Base-by-base conservation (phyloP, 371 early-diverging fungal genomes). In the Mucor sp. region DNA sequence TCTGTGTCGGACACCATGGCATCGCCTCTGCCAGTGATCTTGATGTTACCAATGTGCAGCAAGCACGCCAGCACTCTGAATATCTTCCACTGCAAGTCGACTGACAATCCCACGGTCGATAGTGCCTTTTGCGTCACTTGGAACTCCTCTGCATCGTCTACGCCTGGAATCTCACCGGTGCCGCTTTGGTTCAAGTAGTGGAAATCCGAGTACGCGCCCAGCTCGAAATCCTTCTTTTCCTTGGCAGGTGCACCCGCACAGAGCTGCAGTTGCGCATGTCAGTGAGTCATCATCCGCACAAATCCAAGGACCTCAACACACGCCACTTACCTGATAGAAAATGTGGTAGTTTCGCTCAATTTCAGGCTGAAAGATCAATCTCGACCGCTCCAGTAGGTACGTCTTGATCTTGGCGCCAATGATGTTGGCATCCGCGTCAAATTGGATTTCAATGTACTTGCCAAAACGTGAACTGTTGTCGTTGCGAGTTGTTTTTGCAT, bases 391-490 rank as follows among this genome's bases (percentile, higher is more conserved):
- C 66, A 99, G 78, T 8, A 99, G 87, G 78, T 99, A 99, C 8
- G 97, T 99, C 60, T 97, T 88, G 68, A 99, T 98, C 60, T 85
- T 89, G 11, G 99, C 99, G 41, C 99, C 99, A 27, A 92, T 86
- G 74, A 99, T 98, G 41, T 91, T 88, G 60, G 89, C 86, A n/a
- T 85, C 77, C 43, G 86, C 86, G 71, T 91, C 91, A 77, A 94
- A 94, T 74, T 90, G 87, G 68, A 94, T 94, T 87, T 97, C 96
- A 60, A 99, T 95, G 82, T 96, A 99, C 88, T 99, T 99, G 68
- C 99, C 99, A 79, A 99, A 99, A 19, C 99, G 91, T 62, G 97
- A 97, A 65, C 92, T 91, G 85, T 99, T 99, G 80, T 99, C 97
- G 81, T 99, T 99, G 69, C 98, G 89, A 1, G 96, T 94, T 17